A percentile compares a stretch with the other conserved stretches of the same genome.
These are phyloP conservation scores for Dipteronia sinensis DNA, from an alignment of 345 rosid species.

Conservation along the genomic window DNA sequence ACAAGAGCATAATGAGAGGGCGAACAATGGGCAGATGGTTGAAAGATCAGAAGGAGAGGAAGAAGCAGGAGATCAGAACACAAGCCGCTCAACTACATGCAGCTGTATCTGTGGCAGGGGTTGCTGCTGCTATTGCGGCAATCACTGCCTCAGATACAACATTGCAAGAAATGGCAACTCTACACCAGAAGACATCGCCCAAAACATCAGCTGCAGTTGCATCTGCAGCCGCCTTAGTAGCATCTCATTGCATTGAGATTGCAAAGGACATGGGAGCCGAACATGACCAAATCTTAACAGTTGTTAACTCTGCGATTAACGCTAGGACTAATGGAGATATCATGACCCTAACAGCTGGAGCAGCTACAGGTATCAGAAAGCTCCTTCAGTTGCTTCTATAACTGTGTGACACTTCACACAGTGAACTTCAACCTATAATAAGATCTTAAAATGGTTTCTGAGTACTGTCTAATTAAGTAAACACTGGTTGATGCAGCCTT, in stretches of 20 bases:
- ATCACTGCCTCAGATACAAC: constrained; percentile 61
- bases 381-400: constrained; percentile 15
- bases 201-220: constrained; percentile 61
- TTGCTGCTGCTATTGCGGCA: constrained; percentile 90
- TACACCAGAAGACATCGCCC: constrained; percentile 34
- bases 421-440: background rate
- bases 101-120: constrained; percentile 92
- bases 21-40: constrained; percentile 84
- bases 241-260: constrained; percentile 88
- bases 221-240: constrained; percentile 88
- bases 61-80: constrained; percentile 79
- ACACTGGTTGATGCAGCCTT: constrained; percentile 51
- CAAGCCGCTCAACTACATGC: constrained; percentile 89
- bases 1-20: constrained; percentile 70
- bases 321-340: constrained; percentile 83
- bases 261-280: constrained; percentile 95
- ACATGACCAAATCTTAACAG: constrained; percentile 67
- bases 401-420: background rate
- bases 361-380: constrained; percentile 75
- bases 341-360: constrained; percentile 93
- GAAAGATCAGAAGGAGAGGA: constrained; percentile 90
- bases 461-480: constrained; percentile 9
- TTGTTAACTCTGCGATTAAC: constrained; percentile 76
- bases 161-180: constrained; percentile 36
- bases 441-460: constrained; percentile 7